These are phyloP conservation scores for Monilinia vaccinii-corymbosi DNA, from an alignment of 2,329 filamentous ascomycete genomes.

Conservation along the genomic window DNA sequence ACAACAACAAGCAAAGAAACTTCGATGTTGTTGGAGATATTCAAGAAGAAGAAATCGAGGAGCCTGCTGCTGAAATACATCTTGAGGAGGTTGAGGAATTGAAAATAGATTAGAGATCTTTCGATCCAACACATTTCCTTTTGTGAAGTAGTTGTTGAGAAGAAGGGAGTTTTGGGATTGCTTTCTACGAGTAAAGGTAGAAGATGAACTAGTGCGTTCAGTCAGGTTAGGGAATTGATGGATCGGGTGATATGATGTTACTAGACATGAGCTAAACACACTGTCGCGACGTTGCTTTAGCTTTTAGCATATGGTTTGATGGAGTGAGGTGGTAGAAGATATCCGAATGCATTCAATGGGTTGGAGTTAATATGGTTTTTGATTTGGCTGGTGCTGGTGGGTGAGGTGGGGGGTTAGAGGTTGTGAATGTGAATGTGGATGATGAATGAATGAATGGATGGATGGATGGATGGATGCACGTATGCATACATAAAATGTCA, in stretches of 20 bases:
- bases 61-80: conserved; percentile 28
- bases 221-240: background rate
- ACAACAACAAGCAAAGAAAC: conserved; percentile 9
- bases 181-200: background rate
- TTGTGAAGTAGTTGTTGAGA: background rate
- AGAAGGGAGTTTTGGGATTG: background rate
- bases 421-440: too few species aligned
- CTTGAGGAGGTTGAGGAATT: conserved; percentile 26
- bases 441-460: too few species aligned
- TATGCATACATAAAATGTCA: too few species aligned
- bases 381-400: too few species aligned
- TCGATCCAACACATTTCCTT: background rate
- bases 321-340: background rate
- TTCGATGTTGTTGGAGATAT: conserved; percentile 5
- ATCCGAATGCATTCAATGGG: background rate
- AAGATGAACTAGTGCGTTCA: background rate
- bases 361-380: background rate
- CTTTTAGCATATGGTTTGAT: background rate
- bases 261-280: conserved; percentile 2
- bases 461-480: too few species aligned
- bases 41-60: conserved; percentile 21
- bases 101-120: conserved; percentile 18
- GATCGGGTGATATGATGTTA: background rate
- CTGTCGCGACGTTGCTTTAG: background rate
- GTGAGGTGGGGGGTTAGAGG: too few species aligned